Base-by-base conservation (phyloP, 148 eudicot species). In the Talinum fruticosum region DNA sequence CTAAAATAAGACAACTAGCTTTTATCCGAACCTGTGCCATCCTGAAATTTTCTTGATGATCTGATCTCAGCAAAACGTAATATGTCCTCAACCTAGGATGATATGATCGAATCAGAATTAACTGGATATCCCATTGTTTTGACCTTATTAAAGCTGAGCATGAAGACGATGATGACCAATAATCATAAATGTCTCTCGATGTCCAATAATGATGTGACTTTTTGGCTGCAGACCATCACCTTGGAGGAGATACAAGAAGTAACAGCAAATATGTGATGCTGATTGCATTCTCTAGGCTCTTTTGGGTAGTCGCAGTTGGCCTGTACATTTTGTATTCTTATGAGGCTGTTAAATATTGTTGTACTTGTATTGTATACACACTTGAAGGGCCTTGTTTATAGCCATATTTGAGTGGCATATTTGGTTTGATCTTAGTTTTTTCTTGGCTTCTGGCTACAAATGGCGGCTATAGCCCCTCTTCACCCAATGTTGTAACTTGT, bases 191-290 rank as follows among this genome's bases (percentile, higher is more conserved):
- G n/a, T 16, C 18, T 24, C 45, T 37, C 33, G 29, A 38, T 32
- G 26, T 16, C 53, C 36, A 29, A 41, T 44, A 14, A 54, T 54
- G 41, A 19, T 59, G 35, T 75, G n/a, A 10, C n/a, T n/a, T 72
- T 67, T 21, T 82, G 61, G 32, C 28, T 83, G 84, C 92, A 92
- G 97, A 62, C 76, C 38, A 89, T 92, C 69, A 62, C 88, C 33
- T 59, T 84, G 88, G 94, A 92, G 10, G 97, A 92, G 83, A 92
- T 92, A 80, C 84, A 67, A 78, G 94, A 87, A 85, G 70, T 88
- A 54, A 92, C 92, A 41, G 83, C 88, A 36, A 90, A 85, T 57
- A 85, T 92, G 88, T 86, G 83, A 88, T 79, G n/a, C 71, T 44
- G 69, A 16, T 45, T 36, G 41, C 6, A 57, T 24, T 28, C n/a